Evolutionary conservation across 208 protist genomes (phyloP), one percentile per base, ranked within the genome.

Genomic region (Acanthamoeba castellanii): DNA sequence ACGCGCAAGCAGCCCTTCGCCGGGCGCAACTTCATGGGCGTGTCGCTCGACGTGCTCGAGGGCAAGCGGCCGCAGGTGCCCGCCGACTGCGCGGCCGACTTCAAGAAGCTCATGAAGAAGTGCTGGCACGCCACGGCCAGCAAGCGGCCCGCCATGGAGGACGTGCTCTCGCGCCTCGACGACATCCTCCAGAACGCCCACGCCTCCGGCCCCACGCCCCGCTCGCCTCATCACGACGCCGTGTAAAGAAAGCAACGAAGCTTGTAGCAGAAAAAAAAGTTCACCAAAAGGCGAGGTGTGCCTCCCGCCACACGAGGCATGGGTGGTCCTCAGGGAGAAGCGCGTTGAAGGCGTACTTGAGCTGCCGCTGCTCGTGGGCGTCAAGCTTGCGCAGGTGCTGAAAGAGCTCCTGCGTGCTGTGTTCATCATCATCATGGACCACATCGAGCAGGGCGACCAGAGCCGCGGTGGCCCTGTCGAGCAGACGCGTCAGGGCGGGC

Each of bases 91-190:
- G 18, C 30, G 70, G 70, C n/a, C 32, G 37, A 78, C 27, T 78
- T 47, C 70, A 78, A 78, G 70, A 78, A 78, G 70, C 70, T 78
- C 18, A 78, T 78, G 70, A 78, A 78, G 70, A 78, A 78, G 37
- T 78, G 70, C 70, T 78, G 70, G 70, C 70, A 78, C 70, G 37
- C 32, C 70, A 42, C 32, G 7, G 32, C n/a, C 6, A 9, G 9
- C 37, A 78, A 78, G 70, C 27, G 70, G 32, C 70, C 70, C 1
- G 13, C 70, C 32, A 78, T 78, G 70, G 70, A 78, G 70, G 59
- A 66, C 59, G 59, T 66, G 59, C 59, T 66, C 59, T 66, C 59
- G 16, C 59, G 59, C 8, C 59, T 66, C 59, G 59, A 66, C 25
- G 59, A 66, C 25, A 66, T 66, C 59, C 25, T 66, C 22, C 59